A percentile compares a stretch with the other conserved stretches of the same genome.
Evolutionary conservation across 306 rosid genomes (phyloP).

Genomic region (Inga oerstediana): DNA sequence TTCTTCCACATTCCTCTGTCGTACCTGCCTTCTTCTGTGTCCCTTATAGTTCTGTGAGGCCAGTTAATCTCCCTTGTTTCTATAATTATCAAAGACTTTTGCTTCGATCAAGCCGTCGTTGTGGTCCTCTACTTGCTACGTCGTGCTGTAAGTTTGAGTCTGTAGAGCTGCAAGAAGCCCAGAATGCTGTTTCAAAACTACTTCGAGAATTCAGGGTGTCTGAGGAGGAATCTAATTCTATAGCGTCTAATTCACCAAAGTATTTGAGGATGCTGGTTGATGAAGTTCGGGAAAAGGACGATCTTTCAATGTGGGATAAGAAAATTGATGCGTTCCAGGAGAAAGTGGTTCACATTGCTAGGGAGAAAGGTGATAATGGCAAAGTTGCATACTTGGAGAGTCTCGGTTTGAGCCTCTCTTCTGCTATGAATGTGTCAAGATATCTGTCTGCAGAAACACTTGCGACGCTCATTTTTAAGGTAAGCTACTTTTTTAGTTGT

Average conservation of each 20-base stretch:
- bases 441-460: slow-evolving; percentile 64
- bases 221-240: slow-evolving; percentile 49
- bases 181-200: slow-evolving; percentile 50
- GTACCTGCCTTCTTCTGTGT: neutral
- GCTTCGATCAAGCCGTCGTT: neutral
- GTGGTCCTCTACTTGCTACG: slow-evolving; percentile 11
- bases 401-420: slow-evolving; percentile 67
- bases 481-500: neutral
- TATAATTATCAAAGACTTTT: neutral
- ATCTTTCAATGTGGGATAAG: slow-evolving; percentile 48
- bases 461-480: slow-evolving; percentile 63
- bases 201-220: slow-evolving; percentile 62
- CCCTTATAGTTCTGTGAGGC: neutral
- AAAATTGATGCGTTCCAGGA: slow-evolving; percentile 43
- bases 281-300: slow-evolving; percentile 76
- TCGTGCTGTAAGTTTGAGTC: neutral
- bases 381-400: slow-evolving; percentile 85
- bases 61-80: neutral
- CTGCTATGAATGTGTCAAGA: slow-evolving; percentile 78
- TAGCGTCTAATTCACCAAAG: slow-evolving; percentile 54
- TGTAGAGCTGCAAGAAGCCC: slow-evolving; percentile 46
- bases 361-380: slow-evolving; percentile 71
- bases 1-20: neutral
- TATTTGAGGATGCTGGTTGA: slow-evolving; percentile 72
- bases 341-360: slow-evolving; percentile 60